Conservation (phyloP, 306 rosid species). For the Albizia julibrissin region DNA sequence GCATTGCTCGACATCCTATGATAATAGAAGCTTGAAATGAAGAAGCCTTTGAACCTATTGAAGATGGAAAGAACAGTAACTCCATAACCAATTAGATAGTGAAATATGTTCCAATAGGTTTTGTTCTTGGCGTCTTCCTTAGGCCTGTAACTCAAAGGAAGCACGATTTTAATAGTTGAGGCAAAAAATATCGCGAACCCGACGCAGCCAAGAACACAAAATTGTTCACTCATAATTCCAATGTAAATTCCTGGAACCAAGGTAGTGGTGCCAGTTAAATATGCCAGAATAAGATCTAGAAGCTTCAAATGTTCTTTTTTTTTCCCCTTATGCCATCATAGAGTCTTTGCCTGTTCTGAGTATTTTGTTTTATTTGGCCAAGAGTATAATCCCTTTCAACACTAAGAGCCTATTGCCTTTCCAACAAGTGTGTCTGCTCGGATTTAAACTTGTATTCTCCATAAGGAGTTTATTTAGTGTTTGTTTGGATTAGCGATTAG, state of each 20-base stretch:
- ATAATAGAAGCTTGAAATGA: not conserved
- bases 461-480: too few species aligned
- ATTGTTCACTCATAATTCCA: conserved; percentile 4
- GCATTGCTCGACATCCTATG: not conserved
- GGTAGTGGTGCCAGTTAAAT: conserved; percentile 16
- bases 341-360: too few species aligned
- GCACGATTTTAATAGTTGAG: conserved; percentile 4
- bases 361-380: too few species aligned
- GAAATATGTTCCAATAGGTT: conserved; percentile 29
- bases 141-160: conserved; percentile 13
- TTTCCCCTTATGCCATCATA: too few species aligned
- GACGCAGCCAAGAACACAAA: conserved; percentile 15
- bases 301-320: conserved; percentile 6
- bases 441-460: too few species aligned
- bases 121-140: conserved; percentile 16
- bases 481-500: too few species aligned
- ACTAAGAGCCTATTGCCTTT: too few species aligned
- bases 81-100: conserved; percentile 20
- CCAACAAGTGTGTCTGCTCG: too few species aligned
- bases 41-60: conserved; percentile 33
- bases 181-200: conserved; percentile 28
- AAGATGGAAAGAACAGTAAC: conserved; percentile 7
- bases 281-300: not conserved
- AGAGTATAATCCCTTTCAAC: too few species aligned
- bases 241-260: conserved; percentile 20